Conservation (phyloP, 192 early-diverging fungal species). For the Backusella sp. region DNA sequence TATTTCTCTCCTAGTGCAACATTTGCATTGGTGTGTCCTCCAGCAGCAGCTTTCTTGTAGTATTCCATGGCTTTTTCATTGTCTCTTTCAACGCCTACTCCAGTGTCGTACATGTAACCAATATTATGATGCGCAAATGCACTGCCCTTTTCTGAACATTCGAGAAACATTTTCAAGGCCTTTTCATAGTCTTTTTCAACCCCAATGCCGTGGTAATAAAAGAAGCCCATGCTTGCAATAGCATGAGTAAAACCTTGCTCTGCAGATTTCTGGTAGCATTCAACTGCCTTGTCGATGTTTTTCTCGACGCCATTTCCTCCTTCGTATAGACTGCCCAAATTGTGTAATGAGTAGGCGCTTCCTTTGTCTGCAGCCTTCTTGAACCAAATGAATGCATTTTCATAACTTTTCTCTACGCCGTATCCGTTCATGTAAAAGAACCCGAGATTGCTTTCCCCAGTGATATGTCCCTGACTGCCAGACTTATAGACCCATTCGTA, state of each 20-base stretch:
- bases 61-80: conserved; percentile 67
- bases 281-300: conserved; percentile 61
- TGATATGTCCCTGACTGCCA: background rate
- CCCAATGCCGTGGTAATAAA: conserved; percentile 92
- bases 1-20: background rate
- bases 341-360: conserved; percentile 29
- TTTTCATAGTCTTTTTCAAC: conserved; percentile 52
- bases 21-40: conserved; percentile 65
- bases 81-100: conserved; percentile 55
- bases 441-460: background rate
- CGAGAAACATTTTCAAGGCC: conserved; percentile 76
- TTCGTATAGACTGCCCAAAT: conserved; percentile 26
- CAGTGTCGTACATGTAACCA: conserved; percentile 77
- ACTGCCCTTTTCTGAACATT: conserved; percentile 61
- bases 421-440: background rate
- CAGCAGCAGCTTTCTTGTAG: conserved; percentile 58
- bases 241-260: conserved; percentile 69
- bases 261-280: conserved; percentile 64
- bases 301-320: conserved; percentile 49
- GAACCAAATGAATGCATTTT: background rate
- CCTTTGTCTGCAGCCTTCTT: background rate
- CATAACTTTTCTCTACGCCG: background rate
- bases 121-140: conserved; percentile 66
- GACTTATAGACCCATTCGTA: background rate
- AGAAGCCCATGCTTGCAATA: conserved; percentile 74